Percentiles rank a stretch among this genome's conserved stretches.
phyloP scores from a whole-genome alignment of 2,329 filamentous ascomycete genomes.

The Proliferodiscus dingleyae region DNA sequence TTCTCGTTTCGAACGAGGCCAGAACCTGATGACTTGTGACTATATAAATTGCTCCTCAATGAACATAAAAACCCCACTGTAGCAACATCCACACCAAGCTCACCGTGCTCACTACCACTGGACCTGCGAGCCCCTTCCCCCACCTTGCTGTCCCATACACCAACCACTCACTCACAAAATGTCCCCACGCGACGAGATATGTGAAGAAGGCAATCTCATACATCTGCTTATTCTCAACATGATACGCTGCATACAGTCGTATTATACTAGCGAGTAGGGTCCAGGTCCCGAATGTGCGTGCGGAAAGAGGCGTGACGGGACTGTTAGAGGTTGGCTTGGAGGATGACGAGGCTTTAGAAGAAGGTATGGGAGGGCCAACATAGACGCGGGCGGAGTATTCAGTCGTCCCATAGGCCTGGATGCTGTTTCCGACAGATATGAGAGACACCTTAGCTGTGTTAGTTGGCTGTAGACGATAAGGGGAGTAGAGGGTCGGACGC shows the following conservation, averaged over 20 bases:
- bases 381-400: slow-evolving; percentile 86
- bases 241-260: slow-evolving; percentile 62
- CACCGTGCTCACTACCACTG: slow-evolving; percentile 46
- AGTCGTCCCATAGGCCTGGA: slow-evolving; percentile 78
- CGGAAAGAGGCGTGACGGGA: slow-evolving; percentile 45
- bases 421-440: slow-evolving; percentile 75
- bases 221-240: slow-evolving; percentile 52
- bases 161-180: slow-evolving; percentile 67
- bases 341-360: slow-evolving; percentile 34
- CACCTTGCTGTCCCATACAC: slow-evolving; percentile 71
- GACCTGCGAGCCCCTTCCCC: slow-evolving; percentile 50
- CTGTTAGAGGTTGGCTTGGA: too few relatives aligned
- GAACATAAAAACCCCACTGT: slow-evolving; percentile 68
- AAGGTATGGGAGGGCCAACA: slow-evolving; percentile 48
- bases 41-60: too few relatives aligned
- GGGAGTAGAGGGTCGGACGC: background rate
- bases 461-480: background rate
- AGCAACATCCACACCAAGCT: slow-evolving; percentile 56
- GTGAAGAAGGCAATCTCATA: slow-evolving; percentile 62
- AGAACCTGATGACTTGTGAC: too few relatives aligned
- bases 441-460: slow-evolving; percentile 61
- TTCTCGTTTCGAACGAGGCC: too few relatives aligned
- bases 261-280: slow-evolving; percentile 58
- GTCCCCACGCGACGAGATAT: slow-evolving; percentile 54
- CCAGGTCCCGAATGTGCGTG: slow-evolving; percentile 69